phyloP scores from a whole-genome alignment of 495 filamentous ascomycete species.

The Penicillium diatomitis region DNA sequence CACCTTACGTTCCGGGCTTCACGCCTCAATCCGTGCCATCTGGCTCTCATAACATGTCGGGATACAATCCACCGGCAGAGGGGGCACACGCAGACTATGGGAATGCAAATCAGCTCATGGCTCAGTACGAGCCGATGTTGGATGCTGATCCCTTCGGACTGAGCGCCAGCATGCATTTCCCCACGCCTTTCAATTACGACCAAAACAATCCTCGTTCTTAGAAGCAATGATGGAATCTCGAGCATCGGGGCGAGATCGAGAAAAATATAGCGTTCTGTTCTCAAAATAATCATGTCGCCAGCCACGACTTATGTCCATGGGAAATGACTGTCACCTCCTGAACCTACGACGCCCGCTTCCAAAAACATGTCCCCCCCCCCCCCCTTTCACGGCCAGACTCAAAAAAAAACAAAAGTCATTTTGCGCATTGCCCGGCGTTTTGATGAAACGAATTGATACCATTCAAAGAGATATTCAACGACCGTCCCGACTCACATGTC shows the following conservation, averaged over 20 bases:
- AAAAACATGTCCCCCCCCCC: no score
- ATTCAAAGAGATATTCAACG: slow-evolving; percentile 1
- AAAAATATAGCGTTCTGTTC: no score
- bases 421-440: slow-evolving; percentile 23
- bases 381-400: background rate
- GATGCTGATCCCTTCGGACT: slow-evolving; percentile 88
- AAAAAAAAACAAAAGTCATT: slow-evolving; percentile 15
- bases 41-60: slow-evolving; percentile 31
- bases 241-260: no score
- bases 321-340: no score
- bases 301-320: no score
- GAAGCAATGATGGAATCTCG: background rate
- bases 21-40: slow-evolving; percentile 36
- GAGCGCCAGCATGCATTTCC: slow-evolving; percentile 89
- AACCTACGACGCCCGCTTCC: no score
- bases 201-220: slow-evolving; percentile 34
- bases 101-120: slow-evolving; percentile 59
- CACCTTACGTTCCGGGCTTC: slow-evolving; percentile 56
- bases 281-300: no score
- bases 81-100: slow-evolving; percentile 30
- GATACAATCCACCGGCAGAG: slow-evolving; percentile 31
- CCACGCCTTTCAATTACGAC: slow-evolving; percentile 79
- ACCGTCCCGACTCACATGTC: background rate
- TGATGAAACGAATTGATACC: slow-evolving; percentile 16
- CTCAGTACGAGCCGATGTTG: slow-evolving; percentile 71